Evolutionary conservation across 129 eudicot species (phyloP), one percentile per base, ranked within the genome.

Genomic region (Flaveria linearis): DNA sequence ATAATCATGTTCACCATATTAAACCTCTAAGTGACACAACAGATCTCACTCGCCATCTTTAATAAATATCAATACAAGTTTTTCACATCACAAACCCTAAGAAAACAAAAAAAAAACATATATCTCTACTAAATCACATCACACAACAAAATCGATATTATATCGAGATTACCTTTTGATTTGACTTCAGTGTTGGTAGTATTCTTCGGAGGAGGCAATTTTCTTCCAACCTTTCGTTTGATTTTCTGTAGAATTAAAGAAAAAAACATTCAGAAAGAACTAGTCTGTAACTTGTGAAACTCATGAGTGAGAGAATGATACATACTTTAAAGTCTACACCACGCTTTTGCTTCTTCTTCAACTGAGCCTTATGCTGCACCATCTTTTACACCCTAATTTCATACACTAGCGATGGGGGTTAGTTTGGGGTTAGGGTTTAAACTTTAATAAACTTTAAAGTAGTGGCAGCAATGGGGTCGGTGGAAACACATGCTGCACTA

Each of bases 181-280:
- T 88, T 94, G 33, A 94, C 84, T 75, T 94, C 89, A 14, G 97
- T 94, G 85, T 91, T 94, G 12, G 97, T 94, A 5, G 91, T 80
- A 82, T 94, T 94, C 73, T 91, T 87, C 0, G 98, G 86, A 0
- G 97, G 98, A 46, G 97, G 98, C 83, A 94, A 80, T 78, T 91
- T 91, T 61, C 98, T 75, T 28, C 98, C 97, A 73, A 94, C 61
- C 70, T 94, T 94, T 42, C 93, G 84, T 82, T 80, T 94, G 17
- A 88, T 86, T 94, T 94, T 94, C 98, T 94, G 89, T 82, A 88
- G 50, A 25, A 5, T 30, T 30, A 30, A 61, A 11, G 16, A 8
- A 47, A 75, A 55, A 30, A 15, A 20, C 22, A 16, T 18, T 14
- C 3, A 55, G 39, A 9, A 5, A 36, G 14, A 43, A 23, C 7